Evolutionary conservation across 768 basidiomycete species (phyloP).

Genomic region (Dentipellis fragilis): DNA sequence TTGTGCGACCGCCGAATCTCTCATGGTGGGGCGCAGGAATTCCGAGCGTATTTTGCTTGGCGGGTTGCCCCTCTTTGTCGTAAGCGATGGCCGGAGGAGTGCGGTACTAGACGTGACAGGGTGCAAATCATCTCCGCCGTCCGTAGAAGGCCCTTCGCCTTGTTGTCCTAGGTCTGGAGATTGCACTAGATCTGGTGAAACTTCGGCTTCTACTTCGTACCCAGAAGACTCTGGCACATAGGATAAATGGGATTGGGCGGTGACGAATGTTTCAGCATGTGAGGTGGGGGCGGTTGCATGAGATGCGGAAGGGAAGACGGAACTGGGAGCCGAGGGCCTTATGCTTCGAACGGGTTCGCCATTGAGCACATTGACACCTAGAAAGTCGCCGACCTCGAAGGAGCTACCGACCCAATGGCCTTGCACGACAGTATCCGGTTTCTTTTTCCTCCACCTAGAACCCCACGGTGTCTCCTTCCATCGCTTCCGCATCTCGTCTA

Average conservation of each 20-base stretch:
- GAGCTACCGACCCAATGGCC: slow-evolving; percentile 36
- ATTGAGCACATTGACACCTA: slow-evolving; percentile 56
- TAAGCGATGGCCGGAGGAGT: not conserved
- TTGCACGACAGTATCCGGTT: slow-evolving; percentile 14
- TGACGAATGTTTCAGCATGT: slow-evolving; percentile 21
- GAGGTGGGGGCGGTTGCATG: too few relatives aligned
- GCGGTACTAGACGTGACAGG: not conserved
- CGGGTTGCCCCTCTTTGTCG: not conserved
- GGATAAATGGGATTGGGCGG: slow-evolving; percentile 20
- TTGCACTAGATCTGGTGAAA: too few relatives aligned
- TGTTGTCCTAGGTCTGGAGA: not conserved
- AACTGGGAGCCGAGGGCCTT: not conserved
- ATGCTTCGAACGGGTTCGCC: slow-evolving; percentile 17
- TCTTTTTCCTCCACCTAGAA: slow-evolving; percentile 21
- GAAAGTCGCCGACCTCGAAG: slow-evolving; percentile 70
- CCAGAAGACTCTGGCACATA: not conserved
- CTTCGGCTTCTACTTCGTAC: slow-evolving; percentile 6
- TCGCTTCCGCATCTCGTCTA: slow-evolving; percentile 45
- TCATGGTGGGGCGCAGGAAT: not conserved
- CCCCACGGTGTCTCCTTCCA: slow-evolving; percentile 70
- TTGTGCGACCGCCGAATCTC: not conserved
- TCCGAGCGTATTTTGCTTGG: not conserved
- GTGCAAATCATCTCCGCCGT: not conserved
- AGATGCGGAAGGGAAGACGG: not conserved
- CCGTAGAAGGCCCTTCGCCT: not conserved